Base-by-base conservation (phyloP, 192 early-diverging fungal genomes). In the Pilaira anomala region DNA sequence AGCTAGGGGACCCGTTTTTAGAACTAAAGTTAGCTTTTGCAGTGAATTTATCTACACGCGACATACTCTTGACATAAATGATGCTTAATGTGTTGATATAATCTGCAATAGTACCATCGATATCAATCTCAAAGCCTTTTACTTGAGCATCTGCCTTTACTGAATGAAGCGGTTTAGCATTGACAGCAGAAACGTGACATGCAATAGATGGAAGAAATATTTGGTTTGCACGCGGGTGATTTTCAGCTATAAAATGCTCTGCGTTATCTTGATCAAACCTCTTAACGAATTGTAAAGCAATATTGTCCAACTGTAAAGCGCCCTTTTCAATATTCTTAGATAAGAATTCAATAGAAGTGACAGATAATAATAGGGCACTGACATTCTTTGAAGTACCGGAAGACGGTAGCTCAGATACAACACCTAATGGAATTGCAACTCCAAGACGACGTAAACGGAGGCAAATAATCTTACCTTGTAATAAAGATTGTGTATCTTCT, bases 41-140 rank as follows among this genome's bases (percentile, higher is more conserved):
- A 13, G 76, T 70, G 54, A 88, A 71, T 1, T 73, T 67, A 36
- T 75, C 79, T 19, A 89, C 83, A 26, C 79, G 71, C 48, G 72
- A 78, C 73, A 77, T 79, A 46, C 85, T 85, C 30, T 68, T 74
- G 28, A 78, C 76, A 63, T 88, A 90, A 18, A 92, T 85, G 14
- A 76, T 80, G 13, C 67, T 74, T 7, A 92, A 74, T 12, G 70
- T 76, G 66, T 85, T 87, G 53, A 88, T 71, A 71, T 89, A 82
- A 14, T 83, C 80, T 0, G 86, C 77, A 57, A 92, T 79, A 12
- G 71, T 74, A 11, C 86, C 80, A 56, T 89, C 87, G 30, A 92
- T 66, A 39, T 91, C 85, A 8, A 92, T 60, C 48, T 88, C 82
- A 64, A 92, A 92, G 3, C 91, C 91, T 41, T 79, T 75, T 2